A percentile compares a stretch with the other conserved stretches of the same genome.
These are phyloP conservation scores for Aspergillus sp. DNA, from an alignment of 2,329 filamentous ascomycete species.

Conservation along the genomic window DNA sequence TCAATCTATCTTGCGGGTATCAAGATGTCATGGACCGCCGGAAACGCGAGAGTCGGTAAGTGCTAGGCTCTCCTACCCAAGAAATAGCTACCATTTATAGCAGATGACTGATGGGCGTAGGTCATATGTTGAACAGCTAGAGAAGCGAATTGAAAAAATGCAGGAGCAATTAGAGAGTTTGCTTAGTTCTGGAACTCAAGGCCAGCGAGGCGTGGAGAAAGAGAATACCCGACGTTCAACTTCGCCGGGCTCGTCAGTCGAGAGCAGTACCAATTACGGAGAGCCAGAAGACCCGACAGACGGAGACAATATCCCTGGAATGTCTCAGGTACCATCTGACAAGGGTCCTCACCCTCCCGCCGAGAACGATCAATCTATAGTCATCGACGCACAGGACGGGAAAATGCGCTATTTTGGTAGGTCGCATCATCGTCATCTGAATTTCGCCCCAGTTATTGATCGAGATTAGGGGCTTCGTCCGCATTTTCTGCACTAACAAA, in stretches of 20 bases:
- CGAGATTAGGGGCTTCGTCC: conserved; percentile 20
- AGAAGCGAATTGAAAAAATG: conserved; percentile 11
- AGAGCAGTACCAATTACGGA: neutral
- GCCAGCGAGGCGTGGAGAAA: neutral
- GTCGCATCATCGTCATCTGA: neutral
- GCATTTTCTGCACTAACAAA: conserved; percentile 13
- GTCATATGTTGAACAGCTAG: conserved; percentile 14
- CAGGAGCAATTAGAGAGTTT: conserved; percentile 13
- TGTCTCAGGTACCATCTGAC: neutral
- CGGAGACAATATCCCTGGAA: neutral
- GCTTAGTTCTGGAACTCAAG: neutral
- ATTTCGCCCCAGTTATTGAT: neutral
- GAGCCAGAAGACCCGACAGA: neutral
- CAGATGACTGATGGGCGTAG: neutral
- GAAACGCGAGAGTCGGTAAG: conserved; percentile 4
- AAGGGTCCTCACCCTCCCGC: neutral
- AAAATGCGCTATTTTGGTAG: conserved; percentile 25
- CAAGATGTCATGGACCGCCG: conserved; percentile 6
- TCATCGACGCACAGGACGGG: conserved; percentile 17
- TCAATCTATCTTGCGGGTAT: conserved; percentile 11
- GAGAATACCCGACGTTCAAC: neutral
- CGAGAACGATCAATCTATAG: conserved; percentile 16
- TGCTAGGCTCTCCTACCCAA: neutral
- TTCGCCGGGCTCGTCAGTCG: neutral
- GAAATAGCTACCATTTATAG: neutral